Percentiles rank a stretch among this genome's conserved stretches.
Conservation (phyloP, 2,329 filamentous ascomycete genomes). For the Claviceps spartinae region DNA sequence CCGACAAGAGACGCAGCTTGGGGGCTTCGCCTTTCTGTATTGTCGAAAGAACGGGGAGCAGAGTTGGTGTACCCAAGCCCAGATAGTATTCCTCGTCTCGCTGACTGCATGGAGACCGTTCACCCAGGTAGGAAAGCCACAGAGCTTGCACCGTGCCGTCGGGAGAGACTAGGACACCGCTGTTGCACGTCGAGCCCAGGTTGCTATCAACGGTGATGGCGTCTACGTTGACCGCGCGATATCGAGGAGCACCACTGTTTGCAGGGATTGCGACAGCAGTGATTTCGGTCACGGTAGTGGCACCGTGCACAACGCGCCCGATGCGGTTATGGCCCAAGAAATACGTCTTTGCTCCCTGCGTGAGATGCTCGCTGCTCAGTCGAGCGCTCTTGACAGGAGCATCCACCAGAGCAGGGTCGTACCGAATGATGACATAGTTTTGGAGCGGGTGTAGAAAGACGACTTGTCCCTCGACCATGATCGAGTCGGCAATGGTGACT, state of each 20-base stretch:
- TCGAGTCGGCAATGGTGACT: conserved; percentile 90
- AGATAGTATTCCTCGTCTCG: conserved; percentile 96
- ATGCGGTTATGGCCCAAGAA: conserved; percentile 99
- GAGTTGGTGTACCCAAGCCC: conserved; percentile 73
- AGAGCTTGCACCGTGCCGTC: conserved; percentile 89
- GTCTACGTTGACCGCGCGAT: conserved; percentile 89
- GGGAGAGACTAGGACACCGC: conserved; percentile 78
- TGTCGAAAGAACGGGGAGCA: conserved; percentile 77
- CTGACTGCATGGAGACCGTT: conserved; percentile 62
- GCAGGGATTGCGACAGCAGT: conserved; percentile 94
- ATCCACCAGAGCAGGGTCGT: conserved; percentile 85
- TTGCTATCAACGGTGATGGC: conserved; percentile 95
- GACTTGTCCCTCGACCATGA: conserved; percentile 87
- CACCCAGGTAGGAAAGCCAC: conserved; percentile 94
- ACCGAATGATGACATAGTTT: conserved; percentile 92
- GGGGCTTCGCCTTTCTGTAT: conserved; percentile 71
- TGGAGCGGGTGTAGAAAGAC: conserved; percentile 93
- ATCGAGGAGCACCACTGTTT: conserved; percentile 80
- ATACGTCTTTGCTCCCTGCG: conserved; percentile 85
- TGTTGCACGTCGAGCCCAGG: conserved; percentile 81
- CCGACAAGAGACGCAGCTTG: conserved; percentile 76
- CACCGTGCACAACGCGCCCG: conserved; percentile 80
- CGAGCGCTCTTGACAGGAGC: conserved; percentile 84
- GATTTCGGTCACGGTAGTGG: conserved; percentile 92
- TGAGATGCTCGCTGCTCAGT: conserved; percentile 68